Evolutionary conservation across 2,329 filamentous ascomycete species (phyloP).

Genomic region (Gaeumannomyces tritici): DNA sequence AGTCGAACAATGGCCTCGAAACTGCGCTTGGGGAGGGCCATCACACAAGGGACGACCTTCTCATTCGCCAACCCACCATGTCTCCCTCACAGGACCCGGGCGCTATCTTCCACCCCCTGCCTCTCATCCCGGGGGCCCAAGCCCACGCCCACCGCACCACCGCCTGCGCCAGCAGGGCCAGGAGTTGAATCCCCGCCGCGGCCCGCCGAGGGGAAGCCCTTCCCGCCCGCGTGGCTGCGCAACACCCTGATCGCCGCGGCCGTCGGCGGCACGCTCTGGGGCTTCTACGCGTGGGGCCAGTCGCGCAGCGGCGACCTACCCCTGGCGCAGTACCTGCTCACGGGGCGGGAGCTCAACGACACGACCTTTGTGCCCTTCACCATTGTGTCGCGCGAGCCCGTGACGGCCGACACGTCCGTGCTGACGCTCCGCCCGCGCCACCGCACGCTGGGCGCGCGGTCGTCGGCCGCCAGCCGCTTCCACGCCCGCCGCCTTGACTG

Average conservation of each 20-base stretch:
- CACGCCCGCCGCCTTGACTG: neutral
- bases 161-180: neutral
- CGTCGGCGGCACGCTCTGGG: neutral
- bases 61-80: neutral
- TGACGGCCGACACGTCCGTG: slow-evolving; percentile 60
- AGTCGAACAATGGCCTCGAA: neutral
- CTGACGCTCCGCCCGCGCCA: slow-evolving; percentile 46
- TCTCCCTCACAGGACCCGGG: neutral
- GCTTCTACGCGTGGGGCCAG: slow-evolving; percentile 1
- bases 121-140: neutral
- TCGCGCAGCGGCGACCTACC: neutral
- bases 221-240: neutral
- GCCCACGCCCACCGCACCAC: neutral
- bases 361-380: slow-evolving; percentile 56
- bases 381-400: slow-evolving; percentile 48
- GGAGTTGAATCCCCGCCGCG: neutral
- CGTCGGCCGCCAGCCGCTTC: slow-evolving; percentile 16
- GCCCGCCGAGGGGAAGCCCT: neutral
- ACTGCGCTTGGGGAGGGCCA: neutral
- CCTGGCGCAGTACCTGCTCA: slow-evolving; percentile 2
- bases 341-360: slow-evolving; percentile 36
- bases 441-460: slow-evolving; percentile 6
- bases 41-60: too few relatives aligned
- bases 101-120: neutral
- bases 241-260: neutral